A percentile compares a stretch with the other conserved stretches of the same genome.
Conservation (phyloP, 768 basidiomycete species). For the Termitomyces titanicus region DNA sequence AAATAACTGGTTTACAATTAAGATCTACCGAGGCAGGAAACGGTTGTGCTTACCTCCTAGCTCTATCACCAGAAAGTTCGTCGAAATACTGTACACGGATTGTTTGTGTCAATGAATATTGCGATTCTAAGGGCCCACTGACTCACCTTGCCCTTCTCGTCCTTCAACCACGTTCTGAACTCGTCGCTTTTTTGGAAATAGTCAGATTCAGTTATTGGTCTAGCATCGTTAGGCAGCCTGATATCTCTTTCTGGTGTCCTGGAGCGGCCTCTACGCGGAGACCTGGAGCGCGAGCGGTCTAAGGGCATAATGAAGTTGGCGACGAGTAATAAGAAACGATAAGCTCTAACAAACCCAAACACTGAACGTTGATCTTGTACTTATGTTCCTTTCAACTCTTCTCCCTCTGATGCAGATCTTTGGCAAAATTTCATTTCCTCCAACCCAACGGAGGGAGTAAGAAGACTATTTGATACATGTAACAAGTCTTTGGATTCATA, state of each 20-base stretch:
- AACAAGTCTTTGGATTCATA: no score
- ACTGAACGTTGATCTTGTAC: no score
- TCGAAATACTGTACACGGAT: conserved; percentile 66
- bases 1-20: conserved; percentile 65
- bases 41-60: conserved; percentile 54
- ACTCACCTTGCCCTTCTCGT: conserved; percentile 48
- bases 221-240: conserved; percentile 50
- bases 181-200: conserved; percentile 89
- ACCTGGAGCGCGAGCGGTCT: conserved; percentile 23
- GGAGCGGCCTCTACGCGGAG: conserved; percentile 27
- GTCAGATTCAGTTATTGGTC: conserved; percentile 75
- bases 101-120: not conserved
- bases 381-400: no score
- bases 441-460: no score
- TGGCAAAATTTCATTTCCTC: no score
- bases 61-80: conserved; percentile 77
- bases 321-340: not conserved
- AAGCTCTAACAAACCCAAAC: not conserved
- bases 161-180: conserved; percentile 84
- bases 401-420: no score
- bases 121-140: conserved; percentile 12
- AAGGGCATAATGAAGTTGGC: not conserved
- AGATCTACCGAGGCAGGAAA: conserved; percentile 18
- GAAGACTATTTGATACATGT: no score
- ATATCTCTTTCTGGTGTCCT: conserved; percentile 32